phyloP scores from a whole-genome alignment of 2,329 filamentous ascomycete genomes.

The Botryotinia narcissicola region DNA sequence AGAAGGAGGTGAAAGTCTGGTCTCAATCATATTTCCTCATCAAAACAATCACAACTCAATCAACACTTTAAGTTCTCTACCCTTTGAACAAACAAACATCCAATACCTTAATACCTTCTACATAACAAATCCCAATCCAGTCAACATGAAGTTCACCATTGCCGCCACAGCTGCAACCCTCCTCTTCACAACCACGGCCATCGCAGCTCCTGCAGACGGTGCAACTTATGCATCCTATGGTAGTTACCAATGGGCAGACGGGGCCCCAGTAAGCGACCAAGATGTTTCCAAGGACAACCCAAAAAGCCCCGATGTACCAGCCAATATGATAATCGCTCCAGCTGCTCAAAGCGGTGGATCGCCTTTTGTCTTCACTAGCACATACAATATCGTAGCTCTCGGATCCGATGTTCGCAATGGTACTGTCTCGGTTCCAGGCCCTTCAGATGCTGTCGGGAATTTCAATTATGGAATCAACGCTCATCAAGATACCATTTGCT shows the following conservation, averaged over 20 bases:
- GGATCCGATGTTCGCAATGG: slow-evolving; percentile 48
- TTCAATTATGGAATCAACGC: slow-evolving; percentile 51
- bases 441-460: slow-evolving; percentile 44
- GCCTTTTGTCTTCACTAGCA: slow-evolving; percentile 45
- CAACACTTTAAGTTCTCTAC: neutral
- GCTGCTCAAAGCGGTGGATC: neutral
- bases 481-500: slow-evolving; percentile 37
- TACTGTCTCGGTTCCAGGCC: slow-evolving; percentile 37
- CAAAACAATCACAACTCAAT: neutral
- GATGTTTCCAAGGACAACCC: slow-evolving; percentile 16
- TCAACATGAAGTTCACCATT: slow-evolving; percentile 20
- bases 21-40: neutral
- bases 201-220: neutral
- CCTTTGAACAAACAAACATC: neutral
- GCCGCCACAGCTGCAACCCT: neutral
- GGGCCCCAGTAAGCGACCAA: slow-evolving; percentile 1
- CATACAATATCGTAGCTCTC: slow-evolving; percentile 46
- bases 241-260: neutral
- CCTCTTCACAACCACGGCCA: neutral
- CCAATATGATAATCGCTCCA: neutral
- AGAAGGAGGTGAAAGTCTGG: neutral
- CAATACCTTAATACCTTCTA: neutral
- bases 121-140: neutral
- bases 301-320: slow-evolving; percentile 13
- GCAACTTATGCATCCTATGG: slow-evolving; percentile 13